phyloP scores from a whole-genome alignment of 768 basidiomycete species.

The Xerocomellus intermedius region DNA sequence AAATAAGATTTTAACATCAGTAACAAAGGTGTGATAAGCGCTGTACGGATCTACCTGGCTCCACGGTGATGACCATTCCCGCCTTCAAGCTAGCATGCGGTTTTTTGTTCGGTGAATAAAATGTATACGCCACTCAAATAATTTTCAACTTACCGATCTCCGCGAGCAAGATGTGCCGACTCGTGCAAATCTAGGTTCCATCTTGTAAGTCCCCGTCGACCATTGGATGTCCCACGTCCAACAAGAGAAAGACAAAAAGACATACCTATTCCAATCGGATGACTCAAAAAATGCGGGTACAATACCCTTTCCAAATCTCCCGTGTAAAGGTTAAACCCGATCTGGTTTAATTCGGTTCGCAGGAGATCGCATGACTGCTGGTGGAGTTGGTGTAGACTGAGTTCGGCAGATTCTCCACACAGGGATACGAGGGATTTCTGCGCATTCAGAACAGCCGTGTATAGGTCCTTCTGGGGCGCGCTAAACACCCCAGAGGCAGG shows the following conservation, averaged over 20 bases:
- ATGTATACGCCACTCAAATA: neutral
- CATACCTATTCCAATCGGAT: conserved; percentile 88
- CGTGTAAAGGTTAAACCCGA: conserved; percentile 41
- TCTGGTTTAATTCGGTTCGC: conserved; percentile 67
- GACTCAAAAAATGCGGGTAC: conserved; percentile 92
- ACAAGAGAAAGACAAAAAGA: conserved; percentile 6
- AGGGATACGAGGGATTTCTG: conserved; percentile 65
- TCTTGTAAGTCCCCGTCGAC: conserved; percentile 9
- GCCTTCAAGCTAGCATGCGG: conserved; percentile 53
- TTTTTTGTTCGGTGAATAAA: conserved; percentile 6
- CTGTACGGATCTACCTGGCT: conserved; percentile 57
- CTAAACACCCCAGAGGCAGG: conserved; percentile 84
- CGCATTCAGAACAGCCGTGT: conserved; percentile 69
- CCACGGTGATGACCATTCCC: conserved; percentile 92
- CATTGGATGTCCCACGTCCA: neutral
- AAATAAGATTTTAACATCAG: conserved; percentile 1
- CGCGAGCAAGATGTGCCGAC: conserved; percentile 59
- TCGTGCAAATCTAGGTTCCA: conserved; percentile 79
- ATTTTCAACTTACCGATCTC: conserved; percentile 44
- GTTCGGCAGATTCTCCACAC: conserved; percentile 54
- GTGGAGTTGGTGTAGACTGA: conserved; percentile 78
- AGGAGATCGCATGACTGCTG: conserved; percentile 65
- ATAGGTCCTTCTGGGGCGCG: conserved; percentile 78
- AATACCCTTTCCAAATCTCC: conserved; percentile 67
- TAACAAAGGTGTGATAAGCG: neutral